Percentiles rank a stretch among this genome's conserved stretches.
Evolutionary conservation across 177 flowering plant species (phyloP).

Genomic region (Vitis hybrid): DNA sequence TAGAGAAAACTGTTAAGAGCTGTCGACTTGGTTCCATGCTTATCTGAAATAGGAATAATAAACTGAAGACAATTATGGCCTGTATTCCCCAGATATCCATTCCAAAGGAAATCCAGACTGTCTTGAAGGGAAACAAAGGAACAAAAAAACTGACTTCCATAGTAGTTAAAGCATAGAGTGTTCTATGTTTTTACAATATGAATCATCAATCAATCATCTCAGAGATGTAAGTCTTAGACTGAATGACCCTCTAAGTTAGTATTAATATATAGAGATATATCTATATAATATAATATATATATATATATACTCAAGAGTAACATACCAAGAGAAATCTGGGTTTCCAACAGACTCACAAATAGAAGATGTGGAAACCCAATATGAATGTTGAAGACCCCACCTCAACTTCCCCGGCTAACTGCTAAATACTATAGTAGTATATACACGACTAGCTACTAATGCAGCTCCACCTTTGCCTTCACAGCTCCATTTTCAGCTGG

Average conservation of each 20-base stretch:
- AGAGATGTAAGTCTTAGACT: constrained; percentile 18
- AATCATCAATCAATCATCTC: constrained; percentile 23
- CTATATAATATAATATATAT: background rate
- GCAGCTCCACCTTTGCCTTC: constrained; percentile 27
- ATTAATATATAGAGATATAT: background rate
- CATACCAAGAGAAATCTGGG: constrained; percentile 16
- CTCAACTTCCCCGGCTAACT: constrained; percentile 21
- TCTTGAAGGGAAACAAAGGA: background rate
- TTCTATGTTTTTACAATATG: constrained; percentile 24
- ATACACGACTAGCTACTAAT: constrained; percentile 30
- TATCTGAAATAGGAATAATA: too few relatives aligned
- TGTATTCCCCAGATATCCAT: background rate
- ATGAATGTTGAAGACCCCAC: constrained; percentile 15
- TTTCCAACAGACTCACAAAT: constrained; percentile 15
- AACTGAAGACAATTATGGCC: too few relatives aligned
- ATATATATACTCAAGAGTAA: constrained; percentile 8
- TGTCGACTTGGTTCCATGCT: too few relatives aligned
- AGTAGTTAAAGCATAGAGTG: constrained; percentile 4
- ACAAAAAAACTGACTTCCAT: constrained; percentile 2
- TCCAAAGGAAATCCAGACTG: too few relatives aligned
- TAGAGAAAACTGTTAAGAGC: too few relatives aligned
- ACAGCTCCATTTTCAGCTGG: constrained; percentile 72
- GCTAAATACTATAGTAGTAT: constrained; percentile 28
- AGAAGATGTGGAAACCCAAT: constrained; percentile 21
- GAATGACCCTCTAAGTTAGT: constrained; percentile 33